Evolutionary conservation across 2,329 filamentous ascomycete genomes (phyloP), one percentile per base, ranked within the genome.

Genomic region (Fusarium sp.): DNA sequence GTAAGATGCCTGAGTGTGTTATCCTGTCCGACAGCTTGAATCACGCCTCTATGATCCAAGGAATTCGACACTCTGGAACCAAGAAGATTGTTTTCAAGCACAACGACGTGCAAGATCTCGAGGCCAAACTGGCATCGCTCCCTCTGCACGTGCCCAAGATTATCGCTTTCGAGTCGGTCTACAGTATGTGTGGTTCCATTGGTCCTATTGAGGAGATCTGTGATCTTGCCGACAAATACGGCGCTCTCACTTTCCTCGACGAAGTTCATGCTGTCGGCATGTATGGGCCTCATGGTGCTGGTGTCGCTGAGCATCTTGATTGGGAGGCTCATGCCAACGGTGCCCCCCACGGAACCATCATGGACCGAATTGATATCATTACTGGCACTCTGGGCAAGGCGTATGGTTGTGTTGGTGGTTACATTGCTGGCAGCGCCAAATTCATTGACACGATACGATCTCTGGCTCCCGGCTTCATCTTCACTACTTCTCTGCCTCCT

Each of bases 31-130:
- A 99, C 81, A 97, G 92, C 79, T 82, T 97, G 77, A 99, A 99
- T 79, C 96, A 99, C 78, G 96, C 96, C 14, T 98, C 95, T 8
- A 99, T 99, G 96, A 99, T 99, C 65, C 96, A 98, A 81, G 96
- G 96, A 43, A 99, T 99, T 74, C 93, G 96, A 42, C 96, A 99
- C 80, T 98, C 95, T 11, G 94, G 95, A 43, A 94, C 96, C 37
- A 95, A 92, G 83, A 99, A 99, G 85, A 87, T 98, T 80, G 95
- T 99, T 25, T 99, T 98, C 87, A 97, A 96, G 83, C 96, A 99
- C 83, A 99, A 99, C 75, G 94, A 99, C 75, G 81, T 98, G n/a
- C 89, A 86, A 40, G 96, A 99, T 74, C 84, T 99, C 17, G 96
- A 99, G 83, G 88, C 88, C 49, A 98, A 99, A 81, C 85, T 99